A percentile compares a stretch with the other conserved stretches of the same genome.
These are phyloP conservation scores for Phaseolus lunatus DNA, from an alignment of 306 rosid species.

Conservation along the genomic window DNA sequence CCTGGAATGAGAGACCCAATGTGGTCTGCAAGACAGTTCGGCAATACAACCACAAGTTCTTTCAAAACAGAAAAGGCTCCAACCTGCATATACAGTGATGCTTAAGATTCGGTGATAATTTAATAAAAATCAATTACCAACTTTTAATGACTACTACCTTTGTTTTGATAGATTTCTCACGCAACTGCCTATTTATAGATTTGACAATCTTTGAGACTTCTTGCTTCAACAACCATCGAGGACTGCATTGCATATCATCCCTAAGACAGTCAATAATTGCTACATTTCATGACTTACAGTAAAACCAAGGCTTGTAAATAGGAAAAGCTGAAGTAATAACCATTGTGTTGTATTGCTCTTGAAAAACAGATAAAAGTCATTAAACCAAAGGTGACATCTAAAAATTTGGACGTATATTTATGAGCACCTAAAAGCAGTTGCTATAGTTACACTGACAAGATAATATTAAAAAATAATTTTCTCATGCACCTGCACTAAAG, in stretches of 20 bases:
- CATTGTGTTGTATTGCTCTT: constrained; percentile 12
- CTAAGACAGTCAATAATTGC: constrained; percentile 43
- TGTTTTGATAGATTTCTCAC: constrained; percentile 98
- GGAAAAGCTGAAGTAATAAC: constrained; percentile 13
- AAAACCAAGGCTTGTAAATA: constrained; percentile 6
- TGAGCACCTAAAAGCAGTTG: background rate
- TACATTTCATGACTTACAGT: constrained; percentile 10
- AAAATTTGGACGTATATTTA: background rate
- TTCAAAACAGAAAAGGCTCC: constrained; percentile 97
- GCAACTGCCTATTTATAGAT: constrained; percentile 93
- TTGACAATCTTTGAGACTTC: constrained; percentile 91
- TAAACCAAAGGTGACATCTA: constrained; percentile 2
- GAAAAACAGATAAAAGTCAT: constrained; percentile 22
- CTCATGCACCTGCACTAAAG: background rate
- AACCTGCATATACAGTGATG: constrained; percentile 66
- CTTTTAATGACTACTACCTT: constrained; percentile 63
- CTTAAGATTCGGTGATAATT: constrained; percentile 38
- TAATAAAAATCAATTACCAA: constrained; percentile 39
- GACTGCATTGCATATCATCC: constrained; percentile 69
- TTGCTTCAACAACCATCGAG: constrained; percentile 97
- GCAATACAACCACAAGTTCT: constrained; percentile 97
- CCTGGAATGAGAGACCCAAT: constrained; percentile 99
- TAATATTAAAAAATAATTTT: background rate
- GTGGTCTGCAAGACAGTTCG: constrained; percentile 96
- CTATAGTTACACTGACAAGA: background rate